Base-by-base conservation (phyloP, 805 yeast species). In the Myxozyma geophila region DNA sequence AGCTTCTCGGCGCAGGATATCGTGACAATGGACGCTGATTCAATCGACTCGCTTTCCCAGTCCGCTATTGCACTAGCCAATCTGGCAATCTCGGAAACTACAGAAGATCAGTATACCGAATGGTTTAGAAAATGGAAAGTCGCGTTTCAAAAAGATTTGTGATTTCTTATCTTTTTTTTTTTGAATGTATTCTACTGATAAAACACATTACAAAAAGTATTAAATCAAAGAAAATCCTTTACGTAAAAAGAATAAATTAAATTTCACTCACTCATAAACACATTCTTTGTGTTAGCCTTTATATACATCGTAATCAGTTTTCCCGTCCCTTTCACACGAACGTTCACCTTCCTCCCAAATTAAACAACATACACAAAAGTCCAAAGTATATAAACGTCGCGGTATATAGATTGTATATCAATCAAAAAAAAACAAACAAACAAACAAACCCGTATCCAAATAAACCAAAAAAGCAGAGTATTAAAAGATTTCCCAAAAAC, bases 41-140 rank as follows among this genome's bases (percentile, higher is more conserved):
- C 28, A 28, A 28, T 28, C 28, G 28, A 28, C 28, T 28, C 28
- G 28, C 28, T 28, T 28, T 28, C 17, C 47, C 4, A 12, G n/a
- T 43, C 47, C 17, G 9, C 19, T 19, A 19, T 23, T 2, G 44
- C 23, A 15, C 43, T 44, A 3, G 59, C 59, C 21, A 7, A 46
- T 13, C 17, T 46, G 3, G 55, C 47, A 10, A 23, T 21, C 19
- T 28, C 28, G 28, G 58, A 41, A 37, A 13, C 19, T 2, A 21
- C 36, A 9, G 56, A 60, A 10, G 67, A 63, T 35, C 52, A 56
- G 35, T 63, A 60, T 35, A 36, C 44, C n/a, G 44, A 57, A 39
- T 63, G 67, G 67, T 63, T 60, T 56, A 46, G 8, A 15, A 46
- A 36, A 19, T 63, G 60, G 62, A 39, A 39, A 33, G 59, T 49